These are phyloP conservation scores for Fusarium piperis DNA, from an alignment of 2,329 filamentous ascomycete species.

Conservation along the genomic window DNA sequence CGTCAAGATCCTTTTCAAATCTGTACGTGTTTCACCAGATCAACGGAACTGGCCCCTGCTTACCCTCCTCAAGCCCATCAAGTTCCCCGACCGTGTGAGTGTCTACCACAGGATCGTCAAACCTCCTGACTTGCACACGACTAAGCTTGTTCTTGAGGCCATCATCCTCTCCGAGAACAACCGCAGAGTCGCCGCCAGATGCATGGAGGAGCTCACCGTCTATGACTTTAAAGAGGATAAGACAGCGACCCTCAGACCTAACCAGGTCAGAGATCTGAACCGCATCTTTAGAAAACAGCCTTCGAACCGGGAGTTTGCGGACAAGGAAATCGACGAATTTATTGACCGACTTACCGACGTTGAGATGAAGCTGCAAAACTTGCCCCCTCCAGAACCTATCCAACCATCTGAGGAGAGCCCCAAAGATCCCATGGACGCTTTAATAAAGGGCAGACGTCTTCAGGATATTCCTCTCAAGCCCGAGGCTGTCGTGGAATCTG, in stretches of 20 bases:
- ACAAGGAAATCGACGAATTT: neutral
- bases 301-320: neutral
- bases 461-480: neutral
- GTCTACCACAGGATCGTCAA: slow-evolving; percentile 81
- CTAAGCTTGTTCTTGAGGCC: slow-evolving; percentile 67
- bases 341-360: neutral
- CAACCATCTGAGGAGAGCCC: no score
- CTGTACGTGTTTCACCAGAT: slow-evolving; percentile 64
- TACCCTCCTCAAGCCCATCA: slow-evolving; percentile 71
- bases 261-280: neutral
- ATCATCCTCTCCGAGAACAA: slow-evolving; percentile 80
- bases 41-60: neutral
- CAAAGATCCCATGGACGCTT: no score
- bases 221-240: slow-evolving; percentile 47
- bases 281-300: neutral
- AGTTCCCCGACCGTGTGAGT: slow-evolving; percentile 82
- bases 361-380: neutral
- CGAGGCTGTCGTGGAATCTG: neutral
- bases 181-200: slow-evolving; percentile 76
- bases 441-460: neutral
- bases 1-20: slow-evolving; percentile 87
- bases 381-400: no score
- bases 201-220: slow-evolving; percentile 63
- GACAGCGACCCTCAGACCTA: slow-evolving; percentile 48
- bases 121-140: slow-evolving; percentile 54